These are phyloP conservation scores for Saccharum officinarum DNA, from an alignment of 176 grass and related monocot genomes.

Conservation along the genomic window DNA sequence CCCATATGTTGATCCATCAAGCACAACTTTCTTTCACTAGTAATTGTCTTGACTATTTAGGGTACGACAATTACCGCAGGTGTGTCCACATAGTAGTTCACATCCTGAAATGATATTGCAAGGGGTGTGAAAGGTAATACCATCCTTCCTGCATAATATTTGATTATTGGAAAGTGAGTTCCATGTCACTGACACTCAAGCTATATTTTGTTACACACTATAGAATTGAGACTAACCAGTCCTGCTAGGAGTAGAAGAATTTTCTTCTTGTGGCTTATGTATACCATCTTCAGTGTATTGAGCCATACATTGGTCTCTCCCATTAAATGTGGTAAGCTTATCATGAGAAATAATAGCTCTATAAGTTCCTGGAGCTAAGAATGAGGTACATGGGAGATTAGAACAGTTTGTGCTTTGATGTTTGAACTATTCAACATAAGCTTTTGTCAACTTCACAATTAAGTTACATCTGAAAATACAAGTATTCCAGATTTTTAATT, in stretches of 20 bases:
- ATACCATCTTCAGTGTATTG: not conserved
- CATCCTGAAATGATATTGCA: constrained; percentile 66
- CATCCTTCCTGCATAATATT: constrained; percentile 61
- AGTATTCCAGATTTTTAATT: not conserved
- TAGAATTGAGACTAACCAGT: constrained; percentile 40
- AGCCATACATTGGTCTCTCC: constrained; percentile 6
- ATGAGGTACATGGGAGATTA: not conserved
- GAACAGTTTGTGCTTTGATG: constrained; percentile 11
- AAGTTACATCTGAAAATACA: not conserved
- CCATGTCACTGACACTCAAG: not conserved
- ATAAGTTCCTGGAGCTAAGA: constrained; percentile 49
- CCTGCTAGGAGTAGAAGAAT: constrained; percentile 4
- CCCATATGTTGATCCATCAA: not conserved
- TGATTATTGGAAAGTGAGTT: not conserved
- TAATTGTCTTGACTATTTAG: not conserved
- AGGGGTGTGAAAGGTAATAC: constrained; percentile 82
- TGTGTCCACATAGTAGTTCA: constrained; percentile 82
- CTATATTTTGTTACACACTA: not conserved
- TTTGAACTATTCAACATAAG: not conserved
- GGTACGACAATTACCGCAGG: constrained; percentile 49
- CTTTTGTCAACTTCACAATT: not conserved
- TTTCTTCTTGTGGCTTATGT: constrained; percentile 17
- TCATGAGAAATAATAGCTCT: constrained; percentile 57
- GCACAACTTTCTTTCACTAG: not conserved
- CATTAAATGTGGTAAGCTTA: constrained; percentile 37